These are phyloP conservation scores for Yamadazyma spencermartinsiae DNA, from an alignment of 1,139 yeast species.

Conservation along the genomic window DNA sequence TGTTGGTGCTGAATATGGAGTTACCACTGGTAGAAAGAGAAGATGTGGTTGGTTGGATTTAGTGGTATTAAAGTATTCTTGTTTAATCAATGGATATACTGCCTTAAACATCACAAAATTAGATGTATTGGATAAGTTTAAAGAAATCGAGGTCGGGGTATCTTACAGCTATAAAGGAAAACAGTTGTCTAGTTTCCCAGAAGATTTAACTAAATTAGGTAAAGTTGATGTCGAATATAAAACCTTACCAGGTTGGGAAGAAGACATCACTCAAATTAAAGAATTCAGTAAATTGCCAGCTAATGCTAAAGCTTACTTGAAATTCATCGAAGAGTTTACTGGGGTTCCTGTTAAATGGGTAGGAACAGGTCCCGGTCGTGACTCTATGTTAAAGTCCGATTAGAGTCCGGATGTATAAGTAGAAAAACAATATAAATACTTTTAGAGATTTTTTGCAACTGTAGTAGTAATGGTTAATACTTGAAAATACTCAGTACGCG, in stretches of 20 bases:
- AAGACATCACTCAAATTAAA: slow-evolving; percentile 73
- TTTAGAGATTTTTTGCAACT: background rate
- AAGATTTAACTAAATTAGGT: slow-evolving; percentile 76
- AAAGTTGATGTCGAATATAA: slow-evolving; percentile 89
- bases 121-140: slow-evolving; percentile 88
- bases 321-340: slow-evolving; percentile 80
- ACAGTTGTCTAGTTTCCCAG: slow-evolving; percentile 81
- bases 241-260: slow-evolving; percentile 93
- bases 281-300: slow-evolving; percentile 79
- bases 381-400: slow-evolving; percentile 62
- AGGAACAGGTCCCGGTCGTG: slow-evolving; percentile 98
- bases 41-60: slow-evolving; percentile 99
- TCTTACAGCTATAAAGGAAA: slow-evolving; percentile 79
- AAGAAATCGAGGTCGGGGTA: slow-evolving; percentile 84
- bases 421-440: background rate
- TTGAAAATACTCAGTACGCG: no score
- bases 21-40: slow-evolving; percentile 98
- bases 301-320: slow-evolving; percentile 81
- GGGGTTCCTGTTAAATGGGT: slow-evolving; percentile 92
- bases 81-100: slow-evolving; percentile 91
- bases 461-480: no score
- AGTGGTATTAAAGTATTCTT: slow-evolving; percentile 90
- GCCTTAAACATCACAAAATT: slow-evolving; percentile 90
- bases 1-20: slow-evolving; percentile 96
- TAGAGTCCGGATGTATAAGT: slow-evolving; percentile 3